Conservation (phyloP, 225 moss, liverwort and hornwort species). For the Pseudisothecium myosuroides region DNA sequence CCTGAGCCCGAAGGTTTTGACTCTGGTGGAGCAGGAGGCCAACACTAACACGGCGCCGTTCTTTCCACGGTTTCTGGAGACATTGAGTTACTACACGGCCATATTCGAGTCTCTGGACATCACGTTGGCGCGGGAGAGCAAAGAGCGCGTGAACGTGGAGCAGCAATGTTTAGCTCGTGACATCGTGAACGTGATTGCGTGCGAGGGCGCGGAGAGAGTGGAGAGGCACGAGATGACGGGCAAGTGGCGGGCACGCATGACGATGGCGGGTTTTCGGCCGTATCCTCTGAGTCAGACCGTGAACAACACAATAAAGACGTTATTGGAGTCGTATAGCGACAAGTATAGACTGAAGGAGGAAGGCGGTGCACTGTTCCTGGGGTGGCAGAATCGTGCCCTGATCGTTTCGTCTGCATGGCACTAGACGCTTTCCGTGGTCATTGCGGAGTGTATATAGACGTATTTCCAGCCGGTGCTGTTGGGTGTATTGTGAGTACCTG, state of each 20-base stretch:
- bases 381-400: constrained; percentile 37
- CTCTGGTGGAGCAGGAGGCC: constrained; percentile 67
- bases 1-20: constrained; percentile 54
- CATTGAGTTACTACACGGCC: constrained; percentile 53
- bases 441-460: constrained; percentile 9
- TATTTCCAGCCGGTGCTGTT: background rate
- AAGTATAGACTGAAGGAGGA: constrained; percentile 47
- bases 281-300: constrained; percentile 42
- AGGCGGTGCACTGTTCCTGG: constrained; percentile 40
- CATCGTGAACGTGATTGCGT: constrained; percentile 70
- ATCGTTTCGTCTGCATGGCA: constrained; percentile 57
- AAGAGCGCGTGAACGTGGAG: constrained; percentile 70
- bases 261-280: constrained; percentile 56
- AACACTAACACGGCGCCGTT: constrained; percentile 60
- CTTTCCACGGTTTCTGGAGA: constrained; percentile 56
- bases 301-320: constrained; percentile 40
- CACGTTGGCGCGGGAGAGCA: constrained; percentile 50
- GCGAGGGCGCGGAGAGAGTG: constrained; percentile 59
- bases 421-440: background rate
- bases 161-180: constrained; percentile 72
- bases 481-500: background rate
- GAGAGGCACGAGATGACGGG: constrained; percentile 73
- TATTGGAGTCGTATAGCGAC: constrained; percentile 52
- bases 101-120: constrained; percentile 75
- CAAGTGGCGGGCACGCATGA: constrained; percentile 62